Conservation (phyloP, 139 green algal genomes). For the Tetraselmis striata region DNA sequence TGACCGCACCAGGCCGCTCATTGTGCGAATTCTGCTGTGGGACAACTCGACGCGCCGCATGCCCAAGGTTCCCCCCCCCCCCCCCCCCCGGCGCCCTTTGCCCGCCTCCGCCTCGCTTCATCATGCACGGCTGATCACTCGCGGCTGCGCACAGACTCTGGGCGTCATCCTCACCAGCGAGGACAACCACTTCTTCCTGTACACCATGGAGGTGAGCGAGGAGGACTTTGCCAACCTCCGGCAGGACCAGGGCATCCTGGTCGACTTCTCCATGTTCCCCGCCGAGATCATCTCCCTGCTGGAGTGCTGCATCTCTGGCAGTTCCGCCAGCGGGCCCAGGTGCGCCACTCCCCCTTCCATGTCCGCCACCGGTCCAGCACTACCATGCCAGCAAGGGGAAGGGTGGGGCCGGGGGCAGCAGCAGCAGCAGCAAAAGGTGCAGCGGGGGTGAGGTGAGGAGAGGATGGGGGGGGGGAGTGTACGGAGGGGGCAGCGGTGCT, state of each 20-base stretch:
- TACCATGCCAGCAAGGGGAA: background rate
- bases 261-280: slow-evolving; percentile 85
- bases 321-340: slow-evolving; percentile 46
- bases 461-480: too few species aligned
- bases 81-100: background rate
- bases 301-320: slow-evolving; percentile 57
- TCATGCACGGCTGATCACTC: background rate
- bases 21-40: slow-evolving; percentile 49
- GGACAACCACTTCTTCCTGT: slow-evolving; percentile 63
- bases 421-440: background rate
- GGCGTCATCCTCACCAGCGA: slow-evolving; percentile 71
- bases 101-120: too few species aligned
- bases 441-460: too few species aligned
- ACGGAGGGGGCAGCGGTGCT: too few species aligned
- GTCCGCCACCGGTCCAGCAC: too few species aligned
- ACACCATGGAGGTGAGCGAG: slow-evolving; percentile 82
- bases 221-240: slow-evolving; percentile 82
- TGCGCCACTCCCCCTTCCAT: too few species aligned
- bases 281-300: slow-evolving; percentile 80
- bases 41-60: background rate
- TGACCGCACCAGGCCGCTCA: slow-evolving; percentile 51
- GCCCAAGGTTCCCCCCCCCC: background rate
- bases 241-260: slow-evolving; percentile 82
- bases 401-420: background rate
- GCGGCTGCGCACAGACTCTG: slow-evolving; percentile 40